phyloP scores from a whole-genome alignment of 129 eudicot genomes.

The Artemisia tridentata region DNA sequence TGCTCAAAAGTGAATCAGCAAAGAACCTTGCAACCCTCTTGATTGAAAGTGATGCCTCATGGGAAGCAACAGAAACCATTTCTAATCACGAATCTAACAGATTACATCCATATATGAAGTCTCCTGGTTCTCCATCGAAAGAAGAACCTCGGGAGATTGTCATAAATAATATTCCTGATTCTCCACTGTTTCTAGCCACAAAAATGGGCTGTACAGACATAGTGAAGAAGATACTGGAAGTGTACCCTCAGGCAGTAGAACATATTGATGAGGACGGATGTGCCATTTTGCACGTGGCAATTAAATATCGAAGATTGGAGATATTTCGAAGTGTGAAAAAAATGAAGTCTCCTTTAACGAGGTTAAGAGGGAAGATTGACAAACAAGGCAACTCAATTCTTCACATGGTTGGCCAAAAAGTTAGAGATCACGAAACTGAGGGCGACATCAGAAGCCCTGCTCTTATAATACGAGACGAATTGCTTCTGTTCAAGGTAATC shows the following conservation, averaged over 20 bases:
- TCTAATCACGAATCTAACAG: not conserved
- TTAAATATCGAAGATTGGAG: conserved; percentile 21
- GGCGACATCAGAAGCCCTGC: conserved; percentile 30
- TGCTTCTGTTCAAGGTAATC: conserved; percentile 33
- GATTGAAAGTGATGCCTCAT: conserved; percentile 19
- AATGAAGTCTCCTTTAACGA: conserved; percentile 24
- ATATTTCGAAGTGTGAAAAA: conserved; percentile 20
- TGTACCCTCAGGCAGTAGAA: conserved; percentile 36
- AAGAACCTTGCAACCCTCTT: conserved; percentile 12
- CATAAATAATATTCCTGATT: conserved; percentile 6
- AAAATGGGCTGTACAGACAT: conserved; percentile 14
- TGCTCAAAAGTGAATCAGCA: conserved; percentile 16
- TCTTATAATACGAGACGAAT: conserved; percentile 20
- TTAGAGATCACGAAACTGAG: not conserved
- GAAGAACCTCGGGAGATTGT: not conserved
- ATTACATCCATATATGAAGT: conserved; percentile 4
- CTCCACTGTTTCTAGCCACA: conserved; percentile 17
- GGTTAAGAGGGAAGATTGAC: conserved; percentile 30
- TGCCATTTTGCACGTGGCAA: conserved; percentile 31
- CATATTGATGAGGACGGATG: conserved; percentile 28
- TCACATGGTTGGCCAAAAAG: conserved; percentile 32
- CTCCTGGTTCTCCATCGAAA: no score
- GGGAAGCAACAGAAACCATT: conserved; percentile 23
- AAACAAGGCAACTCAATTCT: conserved; percentile 27
- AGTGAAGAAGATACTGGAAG: conserved; percentile 9